Evolutionary conservation across 2,329 filamentous ascomycete species (phyloP).

Genomic region (Lachnellula willkommii): DNA sequence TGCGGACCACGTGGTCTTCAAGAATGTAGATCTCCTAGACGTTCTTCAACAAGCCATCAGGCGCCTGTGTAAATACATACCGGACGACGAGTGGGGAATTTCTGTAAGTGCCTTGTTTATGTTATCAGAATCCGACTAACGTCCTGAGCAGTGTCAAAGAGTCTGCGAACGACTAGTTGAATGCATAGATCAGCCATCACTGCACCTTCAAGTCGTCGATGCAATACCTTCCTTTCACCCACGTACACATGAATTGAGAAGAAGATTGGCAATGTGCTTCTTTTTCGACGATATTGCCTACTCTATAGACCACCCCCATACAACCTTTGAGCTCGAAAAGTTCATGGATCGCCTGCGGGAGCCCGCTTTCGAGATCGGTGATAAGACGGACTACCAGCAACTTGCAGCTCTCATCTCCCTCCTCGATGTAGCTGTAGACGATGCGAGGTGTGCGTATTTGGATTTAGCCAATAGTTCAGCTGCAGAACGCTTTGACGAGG

Average conservation of each 20-base stretch:
- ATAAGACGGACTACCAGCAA: slow-evolving; percentile 60
- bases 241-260: slow-evolving; percentile 54
- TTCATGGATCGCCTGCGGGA: slow-evolving; percentile 43
- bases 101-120: slow-evolving; percentile 31
- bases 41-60: slow-evolving; percentile 40
- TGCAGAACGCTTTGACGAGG: slow-evolving; percentile 58
- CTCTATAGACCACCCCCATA: slow-evolving; percentile 38
- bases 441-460: slow-evolving; percentile 40
- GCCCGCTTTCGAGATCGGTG: slow-evolving; percentile 47
- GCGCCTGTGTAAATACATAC: slow-evolving; percentile 40
- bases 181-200: slow-evolving; percentile 42
- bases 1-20: slow-evolving; percentile 46
- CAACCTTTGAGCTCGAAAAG: slow-evolving; percentile 34
- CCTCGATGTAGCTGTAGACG: slow-evolving; percentile 70
- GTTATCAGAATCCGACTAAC: slow-evolving; percentile 7
- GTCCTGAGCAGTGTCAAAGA: slow-evolving; percentile 40
- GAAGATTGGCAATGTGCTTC: slow-evolving; percentile 60
- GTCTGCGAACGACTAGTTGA: slow-evolving; percentile 44
- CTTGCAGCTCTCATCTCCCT: slow-evolving; percentile 62
- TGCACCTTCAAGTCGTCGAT: slow-evolving; percentile 54
- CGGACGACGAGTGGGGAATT: slow-evolving; percentile 32
- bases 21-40: slow-evolving; percentile 38
- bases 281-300: slow-evolving; percentile 49
- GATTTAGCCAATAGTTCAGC: slow-evolving; percentile 30
- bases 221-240: slow-evolving; percentile 51